Evolutionary conservation across 2,329 filamentous ascomycete genomes (phyloP), one percentile per base, ranked within the genome.

Genomic region (Fusarium penzigii): DNA sequence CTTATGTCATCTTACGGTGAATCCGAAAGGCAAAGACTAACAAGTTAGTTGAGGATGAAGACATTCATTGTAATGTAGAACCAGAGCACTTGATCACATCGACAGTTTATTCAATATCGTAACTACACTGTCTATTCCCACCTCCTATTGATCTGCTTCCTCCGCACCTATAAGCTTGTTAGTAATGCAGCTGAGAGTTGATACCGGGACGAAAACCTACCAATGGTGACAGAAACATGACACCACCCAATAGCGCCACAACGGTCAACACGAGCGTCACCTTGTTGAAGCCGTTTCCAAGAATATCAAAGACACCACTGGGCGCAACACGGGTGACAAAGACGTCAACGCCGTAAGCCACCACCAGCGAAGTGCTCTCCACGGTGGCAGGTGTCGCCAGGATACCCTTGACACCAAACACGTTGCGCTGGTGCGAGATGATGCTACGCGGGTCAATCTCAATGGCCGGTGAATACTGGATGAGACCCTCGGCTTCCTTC

Each of bases 281-380:
- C 78, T 96, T 97, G 69, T 93, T 94, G 72, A 99, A 99, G 3
- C 90, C 90, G 73, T 92, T 94, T 56, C 92, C 94, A 14, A 99
- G 76, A 40, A 97, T 85, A 74, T 99, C 94, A 71, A 99, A 99
- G 14, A 89, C 83, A 63, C 89, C 85, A 71, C 91, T 96, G 1
- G 94, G 94, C n/a, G 88, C 84, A 11, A 95, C 83, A 47, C 92
- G 80, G 1, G 92, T 93, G 13, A 89, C 92, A 61, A 95, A 99
- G 2, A 97, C 76, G 69, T 99, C 94, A 13, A 91, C 70, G 4
- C 94, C 94, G 65, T 89, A 96, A 0, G 91, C 92, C 65, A 97
- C 88, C 12, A 99, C 82, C 49, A 97, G 71, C 64, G 89, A 93
- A 1, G 94, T 97, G 73, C 92, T 97, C 76, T 99, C 94, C 29